These are phyloP conservation scores for Sicyos baderoa DNA, from an alignment of 306 rosid species.

Conservation along the genomic window DNA sequence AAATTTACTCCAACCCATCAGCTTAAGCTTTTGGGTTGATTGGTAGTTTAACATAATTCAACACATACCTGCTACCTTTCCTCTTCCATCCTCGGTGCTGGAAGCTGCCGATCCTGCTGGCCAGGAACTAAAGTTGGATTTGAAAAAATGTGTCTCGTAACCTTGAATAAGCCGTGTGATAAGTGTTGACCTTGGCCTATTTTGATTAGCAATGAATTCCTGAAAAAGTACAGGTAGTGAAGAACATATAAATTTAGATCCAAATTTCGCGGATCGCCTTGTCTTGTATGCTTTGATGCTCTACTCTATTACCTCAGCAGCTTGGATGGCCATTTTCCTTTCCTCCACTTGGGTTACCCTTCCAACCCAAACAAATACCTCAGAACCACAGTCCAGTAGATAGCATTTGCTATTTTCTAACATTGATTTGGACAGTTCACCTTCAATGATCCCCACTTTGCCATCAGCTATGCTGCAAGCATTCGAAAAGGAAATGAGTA, in stretches of 20 bases:
- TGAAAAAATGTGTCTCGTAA: too few species aligned
- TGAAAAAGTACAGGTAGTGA: constrained; percentile 23
- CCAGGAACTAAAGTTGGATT: constrained; percentile 84
- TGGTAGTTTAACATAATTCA: too few species aligned
- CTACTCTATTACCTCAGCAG: constrained; percentile 55
- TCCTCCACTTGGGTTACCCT: constrained; percentile 75
- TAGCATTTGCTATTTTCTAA: constrained; percentile 72
- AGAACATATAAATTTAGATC: constrained; percentile 22
- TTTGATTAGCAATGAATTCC: constrained; percentile 45
- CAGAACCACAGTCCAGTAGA: constrained; percentile 76
- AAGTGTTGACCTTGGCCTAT: constrained; percentile 46
- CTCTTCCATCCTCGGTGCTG: constrained; percentile 82
- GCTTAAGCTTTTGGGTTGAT: too few species aligned
- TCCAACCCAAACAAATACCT: constrained; percentile 86
- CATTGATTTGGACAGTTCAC: constrained; percentile 61
- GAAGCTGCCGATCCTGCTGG: constrained; percentile 49
- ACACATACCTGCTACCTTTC: constrained; percentile 99
- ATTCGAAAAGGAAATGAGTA: too few species aligned
- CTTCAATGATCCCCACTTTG: constrained; percentile 48
- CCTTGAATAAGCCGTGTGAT: constrained; percentile 87
- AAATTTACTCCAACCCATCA: too few species aligned
- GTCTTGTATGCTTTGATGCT: neutral
- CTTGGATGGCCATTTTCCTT: constrained; percentile 67
- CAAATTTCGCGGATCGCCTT: constrained; percentile 12
- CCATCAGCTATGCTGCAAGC: constrained; percentile 51